Percentiles rank a stretch among this genome's conserved stretches.
These are phyloP conservation scores for Spinacia oleracea DNA, from an alignment of 179 eudicot genomes.

Conservation along the genomic window DNA sequence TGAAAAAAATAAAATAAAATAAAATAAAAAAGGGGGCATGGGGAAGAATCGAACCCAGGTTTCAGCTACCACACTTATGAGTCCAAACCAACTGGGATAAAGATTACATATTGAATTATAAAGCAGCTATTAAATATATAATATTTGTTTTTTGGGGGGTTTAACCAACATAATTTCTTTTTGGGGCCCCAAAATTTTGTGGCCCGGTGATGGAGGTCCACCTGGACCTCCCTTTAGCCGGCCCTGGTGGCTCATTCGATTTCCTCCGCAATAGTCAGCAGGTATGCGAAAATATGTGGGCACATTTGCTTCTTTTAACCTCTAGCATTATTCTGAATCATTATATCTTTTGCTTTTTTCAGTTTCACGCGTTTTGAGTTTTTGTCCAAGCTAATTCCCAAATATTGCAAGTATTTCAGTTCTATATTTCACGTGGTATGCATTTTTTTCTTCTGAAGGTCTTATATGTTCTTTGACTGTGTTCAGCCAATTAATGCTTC, in stretches of 20 bases:
- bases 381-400: slow-evolving; percentile 99
- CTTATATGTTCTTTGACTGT: slow-evolving; percentile 21
- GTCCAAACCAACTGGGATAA: no score
- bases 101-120: no score
- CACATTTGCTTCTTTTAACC: neutral
- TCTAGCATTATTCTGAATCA: slow-evolving; percentile 1
- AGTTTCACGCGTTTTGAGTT: slow-evolving; percentile 90
- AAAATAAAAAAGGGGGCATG: no score
- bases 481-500: slow-evolving; percentile 98
- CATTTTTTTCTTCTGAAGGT: slow-evolving; percentile 2
- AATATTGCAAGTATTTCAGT: slow-evolving; percentile 69
- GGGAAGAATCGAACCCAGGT: no score
- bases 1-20: no score
- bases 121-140: no score
- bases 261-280: slow-evolving; percentile 86
- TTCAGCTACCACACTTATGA: no score
- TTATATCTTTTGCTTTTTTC: neutral
- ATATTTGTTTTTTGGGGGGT: no score
- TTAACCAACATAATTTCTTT: no score
- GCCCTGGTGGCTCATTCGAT: slow-evolving; percentile 80
- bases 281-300: slow-evolving; percentile 37
- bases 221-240: no score
- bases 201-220: no score
- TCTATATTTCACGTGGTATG: slow-evolving; percentile 4
- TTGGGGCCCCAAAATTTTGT: no score